phyloP scores from a whole-genome alignment of 495 filamentous ascomycete genomes.

The Aspergillus ostianus region DNA sequence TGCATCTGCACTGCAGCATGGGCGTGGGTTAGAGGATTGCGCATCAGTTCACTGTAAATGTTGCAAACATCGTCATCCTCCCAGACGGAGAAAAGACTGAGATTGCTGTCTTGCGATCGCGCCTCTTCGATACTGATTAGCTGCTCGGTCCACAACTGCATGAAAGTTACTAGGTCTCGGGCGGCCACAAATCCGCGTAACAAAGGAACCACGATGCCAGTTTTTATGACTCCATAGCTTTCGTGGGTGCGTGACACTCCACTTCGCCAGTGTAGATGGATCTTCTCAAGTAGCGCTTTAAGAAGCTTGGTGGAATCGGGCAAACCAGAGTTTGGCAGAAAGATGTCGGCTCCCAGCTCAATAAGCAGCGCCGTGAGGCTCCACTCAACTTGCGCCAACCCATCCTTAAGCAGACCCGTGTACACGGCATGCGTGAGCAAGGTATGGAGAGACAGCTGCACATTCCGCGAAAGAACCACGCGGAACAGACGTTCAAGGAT shows the following conservation, averaged over 20 bases:
- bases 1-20: constrained; percentile 35
- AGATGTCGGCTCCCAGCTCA: constrained; percentile 66
- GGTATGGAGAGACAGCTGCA: constrained; percentile 44
- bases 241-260: constrained; percentile 9
- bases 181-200: constrained; percentile 61
- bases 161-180: constrained; percentile 64
- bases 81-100: constrained; percentile 51
- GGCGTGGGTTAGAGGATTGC: constrained; percentile 31
- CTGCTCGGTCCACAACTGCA: constrained; percentile 64
- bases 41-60: constrained; percentile 37
- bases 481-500: constrained; percentile 43
- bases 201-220: constrained; percentile 53
- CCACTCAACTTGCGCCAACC: constrained; percentile 54
- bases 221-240: constrained; percentile 35
- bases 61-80: constrained; percentile 58
- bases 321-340: constrained; percentile 55
- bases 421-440: constrained; percentile 43
- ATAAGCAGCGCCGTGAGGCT: constrained; percentile 58
- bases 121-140: constrained; percentile 48
- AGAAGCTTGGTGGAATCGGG: constrained; percentile 40
- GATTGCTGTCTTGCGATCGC: constrained; percentile 27
- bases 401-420: constrained; percentile 43
- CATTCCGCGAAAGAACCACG: constrained; percentile 40
- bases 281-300: constrained; percentile 40
- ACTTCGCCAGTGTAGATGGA: constrained; percentile 37